Base-by-base conservation (phyloP, 805 yeast species). In the Barnettozyma salicaria region DNA sequence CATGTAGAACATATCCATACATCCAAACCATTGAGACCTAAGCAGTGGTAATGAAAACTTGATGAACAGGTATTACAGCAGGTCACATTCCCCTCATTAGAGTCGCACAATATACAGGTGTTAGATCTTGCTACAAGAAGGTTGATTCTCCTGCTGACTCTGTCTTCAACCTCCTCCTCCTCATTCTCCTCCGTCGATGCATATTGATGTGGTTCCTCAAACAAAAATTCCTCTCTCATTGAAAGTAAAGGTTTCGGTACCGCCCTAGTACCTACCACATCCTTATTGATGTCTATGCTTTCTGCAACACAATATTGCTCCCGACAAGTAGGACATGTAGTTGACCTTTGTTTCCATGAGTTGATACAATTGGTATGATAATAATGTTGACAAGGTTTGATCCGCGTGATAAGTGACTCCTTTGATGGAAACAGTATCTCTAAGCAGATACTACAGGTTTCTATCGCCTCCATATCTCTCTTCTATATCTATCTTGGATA, bases 281-380 rank as follows among this genome's bases (percentile, higher is more conserved):
- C 27, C 12, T 56, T 49, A 2, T 39, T 29, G 6, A 43, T 36
- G n/a, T 52, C 52, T 18, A 59, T 48, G 4, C 61, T 40, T 34
- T 64, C 62, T 19, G 73, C 57, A 19, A 56, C 42, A 32, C 65
- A 54, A 49, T 66, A 76, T 30, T 60, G 59, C 21, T 64, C 49
- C 16, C 85, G 70, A 49, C 85, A 78, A 5, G 77, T 70, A 3
- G 85, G 85, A 49, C 84, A 77, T 36, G 70, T 64, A 51, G 72
- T 74, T 18, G 80, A 73, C 27, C 71, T 65, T 26, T 63, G 55
- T 16, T 72, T 56, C 89, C 89, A 81, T 20, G 66, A 63, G 24
- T 64, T 47, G 25, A 80, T 66, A 47, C 89, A 81, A 12, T 59
- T 48, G 4, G 68, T 60, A 53, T 81, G 89, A 49, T 75, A 79